Percentiles rank a stretch among this genome's conserved stretches.
Conservation (phyloP, 2,329 filamentous ascomycete genomes). For the Colletotrichum kahawae region DNA sequence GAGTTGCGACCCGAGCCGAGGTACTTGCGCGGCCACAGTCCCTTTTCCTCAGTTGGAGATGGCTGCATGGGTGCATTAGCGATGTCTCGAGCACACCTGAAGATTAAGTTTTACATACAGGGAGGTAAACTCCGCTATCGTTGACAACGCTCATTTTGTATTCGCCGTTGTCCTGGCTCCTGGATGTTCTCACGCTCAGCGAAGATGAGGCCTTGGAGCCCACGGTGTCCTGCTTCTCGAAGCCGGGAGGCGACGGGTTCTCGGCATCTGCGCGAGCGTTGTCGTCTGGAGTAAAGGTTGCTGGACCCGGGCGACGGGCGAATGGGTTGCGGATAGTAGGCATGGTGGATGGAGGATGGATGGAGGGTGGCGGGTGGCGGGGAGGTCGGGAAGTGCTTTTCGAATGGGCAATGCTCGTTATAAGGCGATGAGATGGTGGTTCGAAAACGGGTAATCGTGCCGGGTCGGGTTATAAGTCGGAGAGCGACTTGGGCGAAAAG, state of each 20-base stretch:
- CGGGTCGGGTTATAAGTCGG: neutral
- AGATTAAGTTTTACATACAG: slow-evolving; percentile 59
- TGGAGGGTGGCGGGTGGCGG: neutral
- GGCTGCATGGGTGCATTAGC: slow-evolving; percentile 58
- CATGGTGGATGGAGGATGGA: slow-evolving; percentile 46
- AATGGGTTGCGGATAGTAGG: slow-evolving; percentile 75
- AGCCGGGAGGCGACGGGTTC: slow-evolving; percentile 53
- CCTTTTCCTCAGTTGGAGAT: slow-evolving; percentile 86
- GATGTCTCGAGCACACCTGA: slow-evolving; percentile 23
- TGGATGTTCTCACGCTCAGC: slow-evolving; percentile 65
- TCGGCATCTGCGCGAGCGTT: slow-evolving; percentile 50
- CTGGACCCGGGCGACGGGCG: slow-evolving; percentile 59
- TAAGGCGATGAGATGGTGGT: neutral
- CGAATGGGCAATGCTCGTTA: neutral
- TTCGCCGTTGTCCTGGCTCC: slow-evolving; percentile 69
- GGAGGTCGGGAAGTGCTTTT: neutral
- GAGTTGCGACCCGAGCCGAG: slow-evolving; percentile 55
- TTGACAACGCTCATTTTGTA: slow-evolving; percentile 93
- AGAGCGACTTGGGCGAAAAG: neutral
- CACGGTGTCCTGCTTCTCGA: slow-evolving; percentile 67
- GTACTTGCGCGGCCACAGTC: slow-evolving; percentile 72
- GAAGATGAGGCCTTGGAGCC: slow-evolving; percentile 67
- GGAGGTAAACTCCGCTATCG: slow-evolving; percentile 92
- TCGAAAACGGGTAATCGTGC: neutral
- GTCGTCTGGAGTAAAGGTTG: slow-evolving; percentile 54